Evolutionary conservation across 148 eudicot species (phyloP).

Genomic region (Persicaria tinctoria): DNA sequence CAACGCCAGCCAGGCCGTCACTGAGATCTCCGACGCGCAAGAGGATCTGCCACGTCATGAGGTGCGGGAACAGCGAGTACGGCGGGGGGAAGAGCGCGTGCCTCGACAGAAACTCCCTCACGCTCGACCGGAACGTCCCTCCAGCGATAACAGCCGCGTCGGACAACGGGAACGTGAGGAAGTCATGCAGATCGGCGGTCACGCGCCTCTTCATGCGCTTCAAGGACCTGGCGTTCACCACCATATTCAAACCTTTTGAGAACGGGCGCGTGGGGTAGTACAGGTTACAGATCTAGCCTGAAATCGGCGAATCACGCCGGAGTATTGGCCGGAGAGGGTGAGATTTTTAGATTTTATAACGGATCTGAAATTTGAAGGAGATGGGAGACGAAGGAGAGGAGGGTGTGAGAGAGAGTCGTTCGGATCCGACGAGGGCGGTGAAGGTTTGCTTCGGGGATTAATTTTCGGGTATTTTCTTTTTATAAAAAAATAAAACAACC

Average conservation of each 20-base stretch:
- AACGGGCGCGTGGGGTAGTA: background rate
- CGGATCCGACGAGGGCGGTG: constrained; percentile 4
- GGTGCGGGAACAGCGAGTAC: constrained; percentile 51
- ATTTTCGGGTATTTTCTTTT: background rate
- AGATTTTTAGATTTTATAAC: background rate
- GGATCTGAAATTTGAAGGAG: background rate
- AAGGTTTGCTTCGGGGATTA: background rate
- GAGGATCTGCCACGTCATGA: constrained; percentile 73
- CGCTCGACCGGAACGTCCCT: constrained; percentile 49
- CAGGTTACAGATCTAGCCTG: background rate
- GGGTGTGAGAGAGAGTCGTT: background rate
- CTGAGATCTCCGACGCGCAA: constrained; percentile 48
- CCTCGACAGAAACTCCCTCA: constrained; percentile 43
- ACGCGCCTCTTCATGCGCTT: constrained; percentile 80
- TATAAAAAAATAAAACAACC: background rate
- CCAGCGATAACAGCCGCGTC: constrained; percentile 19
- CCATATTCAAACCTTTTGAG: constrained; percentile 29
- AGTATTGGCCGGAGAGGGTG: background rate
- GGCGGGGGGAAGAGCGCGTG: constrained; percentile 68
- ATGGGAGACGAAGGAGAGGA: background rate
- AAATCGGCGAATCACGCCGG: background rate
- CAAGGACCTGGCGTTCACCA: constrained; percentile 65
- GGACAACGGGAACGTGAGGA: constrained; percentile 42
- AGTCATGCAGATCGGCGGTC: constrained; percentile 69
- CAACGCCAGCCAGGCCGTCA: constrained; percentile 12